phyloP scores from a whole-genome alignment of 371 early-diverging fungal species.

The Mucor plumbeus region DNA sequence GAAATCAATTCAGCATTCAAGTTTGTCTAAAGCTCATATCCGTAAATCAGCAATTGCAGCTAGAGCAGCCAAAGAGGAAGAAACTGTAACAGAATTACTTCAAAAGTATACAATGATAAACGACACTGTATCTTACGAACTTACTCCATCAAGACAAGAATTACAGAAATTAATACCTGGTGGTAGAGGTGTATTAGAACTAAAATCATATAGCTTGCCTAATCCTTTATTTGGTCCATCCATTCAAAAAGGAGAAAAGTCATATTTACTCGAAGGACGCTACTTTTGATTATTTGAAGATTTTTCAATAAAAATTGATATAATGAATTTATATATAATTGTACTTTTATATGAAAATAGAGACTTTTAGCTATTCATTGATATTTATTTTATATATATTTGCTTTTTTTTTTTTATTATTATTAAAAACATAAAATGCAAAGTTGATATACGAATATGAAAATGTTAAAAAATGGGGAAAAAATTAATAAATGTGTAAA shows the following conservation, averaged over 20 bases:
- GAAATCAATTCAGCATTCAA: conserved; percentile 54
- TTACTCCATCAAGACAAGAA: conserved; percentile 56
- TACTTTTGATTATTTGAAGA: conserved; percentile 21
- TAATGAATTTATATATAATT: background rate
- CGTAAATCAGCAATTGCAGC: conserved; percentile 52
- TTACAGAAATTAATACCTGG: conserved; percentile 62
- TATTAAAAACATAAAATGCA: background rate
- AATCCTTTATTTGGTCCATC: conserved; percentile 57
- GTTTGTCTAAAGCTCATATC: conserved; percentile 50
- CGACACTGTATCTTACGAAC: conserved; percentile 65
- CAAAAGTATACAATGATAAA: conserved; percentile 58
- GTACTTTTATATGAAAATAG: background rate
- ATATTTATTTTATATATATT: no score
- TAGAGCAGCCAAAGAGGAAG: conserved; percentile 60
- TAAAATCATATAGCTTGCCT: conserved; percentile 58
- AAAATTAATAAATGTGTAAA: conserved; percentile 1
- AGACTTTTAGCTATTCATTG: background rate
- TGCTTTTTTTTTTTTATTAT: background rate
- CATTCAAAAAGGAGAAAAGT: conserved; percentile 22
- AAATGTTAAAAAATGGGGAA: background rate
- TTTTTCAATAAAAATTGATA: background rate
- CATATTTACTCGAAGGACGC: conserved; percentile 34
- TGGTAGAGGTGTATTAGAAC: conserved; percentile 58
- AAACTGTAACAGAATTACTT: conserved; percentile 51
- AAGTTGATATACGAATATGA: background rate